Evolutionary conservation across 768 basidiomycete genomes (phyloP), one percentile per base, ranked within the genome.

Genomic region (Naematelia encephala): DNA sequence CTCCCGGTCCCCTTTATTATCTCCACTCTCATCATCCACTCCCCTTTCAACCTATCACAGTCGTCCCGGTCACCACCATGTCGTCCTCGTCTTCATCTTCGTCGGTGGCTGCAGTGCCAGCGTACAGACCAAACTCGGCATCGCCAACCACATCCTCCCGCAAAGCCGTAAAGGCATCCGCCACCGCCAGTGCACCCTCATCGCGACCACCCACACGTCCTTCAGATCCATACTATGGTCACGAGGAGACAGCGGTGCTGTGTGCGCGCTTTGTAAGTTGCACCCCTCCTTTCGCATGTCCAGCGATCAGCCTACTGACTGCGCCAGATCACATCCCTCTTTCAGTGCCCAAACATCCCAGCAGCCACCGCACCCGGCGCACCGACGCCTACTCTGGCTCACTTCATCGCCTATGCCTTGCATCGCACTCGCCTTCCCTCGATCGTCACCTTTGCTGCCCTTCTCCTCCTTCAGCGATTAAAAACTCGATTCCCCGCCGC

Each of bases 401-500:
- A 85, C 63, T 91, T 91, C 75, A 88, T 91, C 70, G 89, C 89
- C 0, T 92, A 92, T 72, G 87, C 88, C 0, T 84, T 91, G 14
- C 88, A 92, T 68, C 86, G 91, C 27, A 89, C 88, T 0, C 86
- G 88, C 59, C 81, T 90, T 0, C 85, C 87, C 51, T 72, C 81
- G 5, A 81, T 85, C 11, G 88, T 89, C 60, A 84, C 84, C 8
- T 83, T 83, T 66, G 85, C 86, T 22, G 84, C 86, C 0, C 80
- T 85, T n/a, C 81, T 89, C 79, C 66, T 93, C 25, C 82, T 96
- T 10, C 86, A 87, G 63, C 84, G 90, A 16, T 81, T 96, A 59
- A 96, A 96, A 79, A 85, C 85, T 26, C 86, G 90, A n/a, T 93
- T 91, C 77, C 91, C 90, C 2, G 88, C 90, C 4, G 91, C 90